phyloP scores from a whole-genome alignment of 2,329 filamentous ascomycete species.

The Diaporthe destruens region DNA sequence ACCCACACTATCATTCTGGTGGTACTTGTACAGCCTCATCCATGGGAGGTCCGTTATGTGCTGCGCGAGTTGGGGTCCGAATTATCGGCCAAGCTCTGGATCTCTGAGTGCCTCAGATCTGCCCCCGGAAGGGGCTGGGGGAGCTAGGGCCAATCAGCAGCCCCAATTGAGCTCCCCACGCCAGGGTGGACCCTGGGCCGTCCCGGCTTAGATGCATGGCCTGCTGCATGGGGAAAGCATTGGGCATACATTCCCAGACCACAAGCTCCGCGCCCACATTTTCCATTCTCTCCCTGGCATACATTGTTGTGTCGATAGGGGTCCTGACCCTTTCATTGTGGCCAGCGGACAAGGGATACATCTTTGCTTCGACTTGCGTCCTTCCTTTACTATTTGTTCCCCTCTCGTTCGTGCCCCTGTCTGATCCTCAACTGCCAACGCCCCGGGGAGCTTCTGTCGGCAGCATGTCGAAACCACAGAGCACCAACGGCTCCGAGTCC shows the following conservation, averaged over 20 bases:
- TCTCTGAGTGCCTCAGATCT: slow-evolving; percentile 11
- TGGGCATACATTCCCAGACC: slow-evolving; percentile 1
- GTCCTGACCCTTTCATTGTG: slow-evolving; percentile 5
- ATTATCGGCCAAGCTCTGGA: background rate
- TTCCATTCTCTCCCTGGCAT: slow-evolving; percentile 26
- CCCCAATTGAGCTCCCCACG: slow-evolving; percentile 34
- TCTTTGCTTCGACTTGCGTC: background rate
- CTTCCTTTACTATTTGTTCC: background rate
- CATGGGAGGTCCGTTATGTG: background rate
- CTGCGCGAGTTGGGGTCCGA: background rate
- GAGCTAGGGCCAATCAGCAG: slow-evolving; percentile 37
- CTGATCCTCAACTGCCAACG: slow-evolving; percentile 23
- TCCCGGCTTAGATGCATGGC: slow-evolving; percentile 6
- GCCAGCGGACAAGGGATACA: slow-evolving; percentile 36
- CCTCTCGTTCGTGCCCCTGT: background rate
- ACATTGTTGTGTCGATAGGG: slow-evolving; percentile 30
- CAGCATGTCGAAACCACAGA: slow-evolving; percentile 63
- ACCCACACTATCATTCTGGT: background rate
- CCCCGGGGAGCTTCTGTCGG: slow-evolving; percentile 31
- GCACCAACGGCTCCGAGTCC: slow-evolving; percentile 62
- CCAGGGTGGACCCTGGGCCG: slow-evolving; percentile 30
- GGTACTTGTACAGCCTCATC: background rate
- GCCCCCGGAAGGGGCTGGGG: slow-evolving; percentile 1
- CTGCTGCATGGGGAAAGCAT: slow-evolving; percentile 21
- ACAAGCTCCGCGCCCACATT: slow-evolving; percentile 32